phyloP scores from a whole-genome alignment of 2,329 filamentous ascomycete genomes.

The Apiospora koreana region DNA sequence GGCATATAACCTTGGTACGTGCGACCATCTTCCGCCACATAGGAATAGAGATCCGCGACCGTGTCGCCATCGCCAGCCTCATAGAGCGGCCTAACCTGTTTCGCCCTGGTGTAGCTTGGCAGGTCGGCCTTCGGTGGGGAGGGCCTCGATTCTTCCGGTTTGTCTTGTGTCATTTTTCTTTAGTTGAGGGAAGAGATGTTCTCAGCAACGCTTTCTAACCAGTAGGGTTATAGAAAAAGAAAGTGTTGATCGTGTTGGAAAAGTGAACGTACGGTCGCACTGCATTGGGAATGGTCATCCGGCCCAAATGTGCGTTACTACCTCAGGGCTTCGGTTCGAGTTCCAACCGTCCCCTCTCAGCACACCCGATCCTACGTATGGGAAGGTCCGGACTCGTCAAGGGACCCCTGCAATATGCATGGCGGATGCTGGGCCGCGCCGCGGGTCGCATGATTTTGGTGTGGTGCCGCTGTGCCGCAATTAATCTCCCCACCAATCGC shows the following conservation, averaged over 20 bases:
- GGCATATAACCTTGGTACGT: conserved; percentile 8
- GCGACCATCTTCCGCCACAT: neutral
- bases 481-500: neutral
- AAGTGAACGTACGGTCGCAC: neutral
- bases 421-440: neutral
- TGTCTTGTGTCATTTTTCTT: neutral
- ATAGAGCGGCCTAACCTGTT: neutral
- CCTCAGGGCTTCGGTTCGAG: neutral
- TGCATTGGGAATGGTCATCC: neutral
- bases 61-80: neutral
- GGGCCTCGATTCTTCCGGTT: neutral
- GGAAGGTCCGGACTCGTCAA: neutral
- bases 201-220: neutral
- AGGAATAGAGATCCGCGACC: neutral
- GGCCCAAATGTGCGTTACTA: neutral
- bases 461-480: neutral
- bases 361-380: neutral
- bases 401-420: neutral
- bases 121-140: neutral
- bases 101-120: conserved; percentile 3
- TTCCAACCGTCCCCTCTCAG: neutral
- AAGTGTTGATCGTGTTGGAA: neutral
- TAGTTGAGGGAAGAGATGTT: too few relatives aligned
- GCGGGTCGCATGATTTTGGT: neutral
- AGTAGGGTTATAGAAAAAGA: neutral